Evolutionary conservation across 306 rosid genomes (phyloP).

Genomic region (Sindora glabra): DNA sequence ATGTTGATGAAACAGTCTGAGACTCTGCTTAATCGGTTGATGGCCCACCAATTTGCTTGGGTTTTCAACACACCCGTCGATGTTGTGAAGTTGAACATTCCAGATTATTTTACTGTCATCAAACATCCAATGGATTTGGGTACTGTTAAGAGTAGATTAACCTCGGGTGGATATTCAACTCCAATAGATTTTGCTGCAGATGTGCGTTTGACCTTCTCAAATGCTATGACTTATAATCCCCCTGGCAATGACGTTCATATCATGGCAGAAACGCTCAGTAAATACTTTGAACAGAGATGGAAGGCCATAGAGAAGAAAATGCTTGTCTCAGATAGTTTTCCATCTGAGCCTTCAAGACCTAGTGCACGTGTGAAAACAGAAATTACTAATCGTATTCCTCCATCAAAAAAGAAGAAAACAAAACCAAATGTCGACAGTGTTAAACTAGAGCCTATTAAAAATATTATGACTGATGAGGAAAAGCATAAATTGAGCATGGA

Average conservation of each 20-base stretch:
- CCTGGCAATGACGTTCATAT: slow-evolving; percentile 64
- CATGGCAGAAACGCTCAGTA: slow-evolving; percentile 54
- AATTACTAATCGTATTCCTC: slow-evolving; percentile 31
- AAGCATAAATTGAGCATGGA: slow-evolving; percentile 58
- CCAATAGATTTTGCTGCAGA: slow-evolving; percentile 72
- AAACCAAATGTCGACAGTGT: slow-evolving; percentile 20
- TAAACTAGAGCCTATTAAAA: slow-evolving; percentile 35
- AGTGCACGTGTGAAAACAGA: slow-evolving; percentile 25
- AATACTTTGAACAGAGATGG: slow-evolving; percentile 74
- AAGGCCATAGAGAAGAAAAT: slow-evolving; percentile 67
- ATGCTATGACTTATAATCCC: slow-evolving; percentile 88
- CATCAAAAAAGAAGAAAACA: slow-evolving; percentile 50
- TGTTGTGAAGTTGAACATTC: slow-evolving; percentile 73
- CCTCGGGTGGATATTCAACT: slow-evolving; percentile 47
- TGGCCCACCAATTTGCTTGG: slow-evolving; percentile 59
- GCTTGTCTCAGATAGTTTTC: slow-evolving; percentile 25
- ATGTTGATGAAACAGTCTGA: slow-evolving; percentile 58
- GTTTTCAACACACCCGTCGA: slow-evolving; percentile 73
- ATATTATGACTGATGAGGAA: slow-evolving; percentile 51
- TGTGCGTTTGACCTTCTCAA: slow-evolving; percentile 74
- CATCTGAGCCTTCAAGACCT: slow-evolving; percentile 37
- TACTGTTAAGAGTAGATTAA: slow-evolving; percentile 58
- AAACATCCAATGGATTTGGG: slow-evolving; percentile 97
- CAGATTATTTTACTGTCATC: slow-evolving; percentile 75
- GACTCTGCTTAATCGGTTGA: slow-evolving; percentile 41